Conservation (phyloP, 202 grass and related monocot genomes). For the Panicum virgatum region DNA sequence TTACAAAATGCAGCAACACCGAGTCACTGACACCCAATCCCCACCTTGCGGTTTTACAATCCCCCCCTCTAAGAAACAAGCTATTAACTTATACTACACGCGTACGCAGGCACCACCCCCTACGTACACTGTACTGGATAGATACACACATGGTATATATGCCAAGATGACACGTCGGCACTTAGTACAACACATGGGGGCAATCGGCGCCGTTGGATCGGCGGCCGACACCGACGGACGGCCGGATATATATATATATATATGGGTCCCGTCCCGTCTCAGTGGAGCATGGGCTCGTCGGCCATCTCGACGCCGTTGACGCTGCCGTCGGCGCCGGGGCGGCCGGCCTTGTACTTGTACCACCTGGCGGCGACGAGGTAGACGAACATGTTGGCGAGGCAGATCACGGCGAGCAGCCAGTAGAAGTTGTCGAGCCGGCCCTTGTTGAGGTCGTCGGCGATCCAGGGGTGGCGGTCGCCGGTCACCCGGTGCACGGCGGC, state of each 20-base stretch:
- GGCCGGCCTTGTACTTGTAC: constrained; percentile 82
- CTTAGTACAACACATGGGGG: constrained; percentile 12
- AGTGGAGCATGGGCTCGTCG: constrained; percentile 52
- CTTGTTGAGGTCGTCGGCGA: constrained; percentile 75
- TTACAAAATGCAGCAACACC: constrained; percentile 38
- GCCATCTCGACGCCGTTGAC: constrained; percentile 8
- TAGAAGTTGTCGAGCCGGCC: constrained; percentile 89
- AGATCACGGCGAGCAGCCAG: constrained; percentile 72
- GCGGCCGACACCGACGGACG: not conserved
- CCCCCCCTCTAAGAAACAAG: constrained; percentile 24
- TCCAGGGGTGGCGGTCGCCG: constrained; percentile 46
- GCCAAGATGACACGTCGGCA: not conserved
- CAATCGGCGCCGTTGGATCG: constrained; percentile 14
- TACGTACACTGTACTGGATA: not conserved
- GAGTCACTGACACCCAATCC: constrained; percentile 15
- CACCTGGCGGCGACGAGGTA: constrained; percentile 76
- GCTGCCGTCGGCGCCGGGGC: constrained; percentile 38
- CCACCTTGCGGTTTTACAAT: constrained; percentile 23
- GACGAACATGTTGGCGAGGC: constrained; percentile 55
- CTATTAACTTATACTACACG: constrained; percentile 52
- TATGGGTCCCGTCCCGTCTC: not conserved
- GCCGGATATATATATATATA: too few relatives aligned
- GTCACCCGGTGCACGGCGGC: constrained; percentile 63
- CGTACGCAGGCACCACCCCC: not conserved
- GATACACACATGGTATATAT: not conserved